Evolutionary conservation across 371 early-diverging fungal genomes (phyloP), one percentile per base, ranked within the genome.

Genomic region (Zychaea mexicana): DNA sequence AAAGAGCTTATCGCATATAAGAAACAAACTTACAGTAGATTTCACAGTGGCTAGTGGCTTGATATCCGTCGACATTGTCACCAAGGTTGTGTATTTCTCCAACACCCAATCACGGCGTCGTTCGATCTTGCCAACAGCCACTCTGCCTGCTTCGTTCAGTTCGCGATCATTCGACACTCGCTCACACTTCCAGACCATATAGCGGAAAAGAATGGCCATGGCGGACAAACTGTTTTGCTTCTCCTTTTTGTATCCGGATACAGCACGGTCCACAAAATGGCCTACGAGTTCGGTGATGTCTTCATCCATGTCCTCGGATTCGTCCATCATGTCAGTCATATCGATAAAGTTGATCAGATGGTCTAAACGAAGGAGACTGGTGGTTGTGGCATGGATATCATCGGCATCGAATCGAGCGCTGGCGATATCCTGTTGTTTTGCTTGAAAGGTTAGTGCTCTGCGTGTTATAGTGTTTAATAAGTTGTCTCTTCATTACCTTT

Each of bases 121-220:
- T 22, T 73, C 71, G 42, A 79, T 55, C 19, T 61, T 45, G 19
- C 60, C 30, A 8, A 54, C 57, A n/a, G 65, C 61, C 1, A 60
- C 66, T 12, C 39, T 66, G 0, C 67, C 61, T 33, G 36, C 39
- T 22, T 52, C 38, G 0, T 65, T 31, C 13, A 60, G 53, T 4
- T 65, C 58, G 8, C 69, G 61, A 19, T 66, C 70, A 22, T 36
- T 26, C 19, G 65, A 57, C 9, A 75, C 52, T 26, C 62, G 59
- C 13, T 71, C 31, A 26, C 75, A 73, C 63, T 77, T 77, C 81
- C 85, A 81, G 28, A 72, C 65, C 33, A 81, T 39, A 54, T 81
- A 82, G 19, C 74, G 77, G 67, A 77, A 81, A 4, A 81, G 49
- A 10, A 79, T 61, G 15, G 68, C 58, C 47, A 81, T 64, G 13